Base-by-base conservation (phyloP, 169 alveolate genomes). In the Cyclospora cayetanensis region DNA sequence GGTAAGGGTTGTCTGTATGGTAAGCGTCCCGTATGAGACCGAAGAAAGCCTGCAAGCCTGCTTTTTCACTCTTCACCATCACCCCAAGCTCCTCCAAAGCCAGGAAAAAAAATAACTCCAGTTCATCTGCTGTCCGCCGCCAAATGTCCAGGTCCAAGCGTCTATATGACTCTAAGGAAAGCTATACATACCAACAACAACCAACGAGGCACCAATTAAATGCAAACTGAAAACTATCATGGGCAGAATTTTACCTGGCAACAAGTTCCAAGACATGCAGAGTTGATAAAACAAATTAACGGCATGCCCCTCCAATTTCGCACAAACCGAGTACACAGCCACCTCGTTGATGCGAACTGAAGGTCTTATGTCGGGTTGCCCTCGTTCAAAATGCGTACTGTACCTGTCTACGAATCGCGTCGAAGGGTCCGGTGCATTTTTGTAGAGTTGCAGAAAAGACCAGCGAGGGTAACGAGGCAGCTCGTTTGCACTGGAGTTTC, bases 1-100 rank as follows among this genome's bases (percentile, higher is more conserved):
- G 94, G 90, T 91, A 91, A 25, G 94, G 94, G 70, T 91, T 91
- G 66, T 91, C 94, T 55, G 91, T 91, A 70, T 91, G 94, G 66
- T 92, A 92, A n/a, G 90, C 91, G 60, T 92, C 90, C 37, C 93
- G 94, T 1, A 92, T 86, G 20, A 76, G 41, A 29, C 77, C 86
- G 25, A 92, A 79, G 66, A 85, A 87, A 11, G 90, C 84, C 29
- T 72, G 76, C 41, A 86, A 55, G 7, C 55, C 60, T n/a, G 83
- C 39, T 27, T 87, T 82, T 34, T 86, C 91, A 25, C 84, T 84
- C 27, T 76, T 25, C 39, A 63, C 93, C 65, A 92, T 83, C 42
- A 92, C 77, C 22, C 86, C 77, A 7, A 92, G 52, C 31, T 77
- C 90, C 29, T 92, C 91, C 20, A 92, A 43, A 20, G 90, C 93